Base-by-base conservation (phyloP, 768 basidiomycete species). In the Clavulina sp. region DNA sequence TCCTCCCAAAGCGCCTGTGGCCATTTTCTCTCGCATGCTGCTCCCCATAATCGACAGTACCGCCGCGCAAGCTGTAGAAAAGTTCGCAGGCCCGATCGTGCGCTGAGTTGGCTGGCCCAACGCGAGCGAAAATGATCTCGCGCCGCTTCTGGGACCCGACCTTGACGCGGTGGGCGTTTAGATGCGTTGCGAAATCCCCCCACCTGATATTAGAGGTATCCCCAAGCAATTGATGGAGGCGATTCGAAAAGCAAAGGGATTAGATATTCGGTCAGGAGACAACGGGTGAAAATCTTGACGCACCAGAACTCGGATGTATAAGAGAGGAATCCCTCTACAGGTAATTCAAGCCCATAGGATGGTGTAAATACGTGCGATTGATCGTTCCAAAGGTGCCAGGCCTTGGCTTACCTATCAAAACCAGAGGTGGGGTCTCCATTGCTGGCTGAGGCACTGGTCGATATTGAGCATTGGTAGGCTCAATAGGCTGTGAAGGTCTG, bases 31-130 rank as follows among this genome's bases (percentile, higher is more conserved):
- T 49, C 18, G 70, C 61, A 54, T 74, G 73, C 31, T 65, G 60
- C 24, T 58, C 65, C 3, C 73, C 73, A 53, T 76, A 74, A 56
- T 74, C 73, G 6, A 75, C 70, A 50, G 61, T 69, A 3, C 73
- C 73, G 4, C 74, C 74, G 19, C 61, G 52, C 7, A 76, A 55
- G 5, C 64, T 60, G 56, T 72, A 73, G 60, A 67, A 74, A 6
- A 73, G 59, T 56, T 75, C 73, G 58, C 73, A 74, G 7, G 73
- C 73, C 36, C 73, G 58, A 56, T 76, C 74, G 51, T 75, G 73
- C 41, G 75, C 54, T 1, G 72, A 74, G 59, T 73, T 73, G 33
- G 72, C 71, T 24, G 73, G 70, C 1, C 73, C 73, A 4, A 73
- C 68, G 47, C 73, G 74, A 43, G 4, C 33, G 21, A 33, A 28